Base-by-base conservation (phyloP, 2,329 filamentous ascomycete species). In the Rosellinia necatrix region DNA sequence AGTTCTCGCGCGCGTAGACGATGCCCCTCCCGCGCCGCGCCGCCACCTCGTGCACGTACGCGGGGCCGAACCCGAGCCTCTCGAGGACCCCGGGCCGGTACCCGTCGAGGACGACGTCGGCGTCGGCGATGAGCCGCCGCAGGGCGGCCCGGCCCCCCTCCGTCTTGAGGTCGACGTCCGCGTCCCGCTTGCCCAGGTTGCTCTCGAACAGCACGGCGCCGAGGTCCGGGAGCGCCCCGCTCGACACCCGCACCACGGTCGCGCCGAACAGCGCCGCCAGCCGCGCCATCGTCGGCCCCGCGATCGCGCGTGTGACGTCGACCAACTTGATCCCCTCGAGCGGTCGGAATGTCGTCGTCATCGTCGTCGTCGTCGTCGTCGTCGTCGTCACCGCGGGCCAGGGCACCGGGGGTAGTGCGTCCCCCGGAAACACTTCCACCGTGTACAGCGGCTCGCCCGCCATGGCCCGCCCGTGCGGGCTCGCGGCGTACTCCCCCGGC, bases 221-320 rank as follows among this genome's bases (percentile, higher is more conserved):
- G 0, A 73, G 51, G 25, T 73, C 71, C 0, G 71, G 70, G 5
- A 72, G 47, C 6, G 64, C 63, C 38, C 61, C 66, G 35, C 65
- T 71, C 1, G 71, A 70, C 29, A 73, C 69, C 38, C 70, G 66
- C 10, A 73, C 56, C 1, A 73, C 71, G 5, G 70, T 68, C 2
- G 72, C 70, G 8, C 72, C 70, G 17, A 73, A 66, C 6, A 70
- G 58, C 2, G 70, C 70, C 15, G 71, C 63, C 3, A 70, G 64
- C 29, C 67, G 66, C 12, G 70, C 68, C 6, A 72, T 70, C 1
- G 69, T 68, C 0, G 72, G 71, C 0, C 69, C 71, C 1, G 72
- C 72, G 10, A 74, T 73, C 6, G 71, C 71, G 6, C 71, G 63
- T 6, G 70, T 72, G 13, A 73, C 63, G 44, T 74, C 72, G 1